phyloP scores from a whole-genome alignment of 2,329 filamentous ascomycete genomes.

The Colletotrichum siamense region DNA sequence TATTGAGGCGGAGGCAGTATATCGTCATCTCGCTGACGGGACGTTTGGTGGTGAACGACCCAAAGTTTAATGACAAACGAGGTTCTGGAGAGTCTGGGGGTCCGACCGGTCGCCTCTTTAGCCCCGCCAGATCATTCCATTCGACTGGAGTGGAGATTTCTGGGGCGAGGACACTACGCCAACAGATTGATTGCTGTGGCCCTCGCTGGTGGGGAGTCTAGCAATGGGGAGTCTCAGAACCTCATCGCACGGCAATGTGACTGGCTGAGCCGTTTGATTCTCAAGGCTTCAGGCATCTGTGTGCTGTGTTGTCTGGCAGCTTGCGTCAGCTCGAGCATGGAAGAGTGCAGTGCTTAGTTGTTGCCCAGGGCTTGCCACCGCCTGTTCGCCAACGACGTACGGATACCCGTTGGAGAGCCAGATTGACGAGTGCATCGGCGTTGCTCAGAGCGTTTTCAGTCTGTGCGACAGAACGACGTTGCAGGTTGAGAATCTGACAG shows the following conservation, averaged over 20 bases:
- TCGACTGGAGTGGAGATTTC: slow-evolving; percentile 5
- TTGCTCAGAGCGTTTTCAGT: not conserved
- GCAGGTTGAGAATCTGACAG: not conserved
- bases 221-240: not conserved
- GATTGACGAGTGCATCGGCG: not conserved
- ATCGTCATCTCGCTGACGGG: slow-evolving; percentile 5
- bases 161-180: not conserved
- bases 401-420: not conserved
- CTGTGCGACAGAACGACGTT: not conserved
- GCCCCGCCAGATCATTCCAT: slow-evolving; percentile 6
- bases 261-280: not conserved
- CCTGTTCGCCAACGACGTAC: not conserved
- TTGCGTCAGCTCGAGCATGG: not conserved
- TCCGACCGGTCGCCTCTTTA: not conserved
- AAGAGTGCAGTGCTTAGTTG: not conserved
- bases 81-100: slow-evolving; percentile 3
- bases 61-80: not conserved
- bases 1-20: not conserved
- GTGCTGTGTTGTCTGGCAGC: not conserved
- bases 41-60: not conserved
- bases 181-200: slow-evolving; percentile 5
- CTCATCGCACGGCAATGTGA: not conserved
- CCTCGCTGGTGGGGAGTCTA: not conserved
- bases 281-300: not conserved
- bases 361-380: not conserved